Conservation (phyloP, 306 rosid genomes). For the Comarum palustre region DNA sequence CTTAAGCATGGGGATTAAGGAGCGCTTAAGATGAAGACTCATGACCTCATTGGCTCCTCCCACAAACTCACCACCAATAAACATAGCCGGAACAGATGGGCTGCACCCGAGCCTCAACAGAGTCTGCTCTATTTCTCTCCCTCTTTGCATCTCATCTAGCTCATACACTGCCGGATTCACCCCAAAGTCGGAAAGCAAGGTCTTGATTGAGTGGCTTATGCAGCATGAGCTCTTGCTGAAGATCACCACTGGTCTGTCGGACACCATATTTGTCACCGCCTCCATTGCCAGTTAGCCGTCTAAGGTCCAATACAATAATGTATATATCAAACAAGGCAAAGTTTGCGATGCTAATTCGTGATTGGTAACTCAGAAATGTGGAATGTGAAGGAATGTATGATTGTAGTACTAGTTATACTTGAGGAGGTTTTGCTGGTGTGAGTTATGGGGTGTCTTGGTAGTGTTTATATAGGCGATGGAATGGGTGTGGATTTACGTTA, state of each 20-base stretch:
- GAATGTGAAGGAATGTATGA: background rate
- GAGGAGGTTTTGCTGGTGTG: background rate
- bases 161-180: slow-evolving; percentile 82
- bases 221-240: slow-evolving; percentile 91
- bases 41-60: slow-evolving; percentile 91
- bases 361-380: background rate
- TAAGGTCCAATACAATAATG: background rate
- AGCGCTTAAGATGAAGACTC: slow-evolving; percentile 82
- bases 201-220: slow-evolving; percentile 85
- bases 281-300: slow-evolving; percentile 55
- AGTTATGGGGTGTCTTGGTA: slow-evolving; percentile 2
- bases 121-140: slow-evolving; percentile 85
- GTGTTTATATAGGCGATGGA: slow-evolving; percentile 5
- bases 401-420: background rate
- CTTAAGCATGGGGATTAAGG: slow-evolving; percentile 86
- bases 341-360: background rate
- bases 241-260: slow-evolving; percentile 90
- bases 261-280: slow-evolving; percentile 60
- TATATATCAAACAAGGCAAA: slow-evolving; percentile 1
- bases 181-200: slow-evolving; percentile 75
- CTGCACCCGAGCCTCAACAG: slow-evolving; percentile 60
- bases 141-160: slow-evolving; percentile 78
- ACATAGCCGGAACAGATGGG: slow-evolving; percentile 80
- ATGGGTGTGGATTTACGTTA: slow-evolving; percentile 6
- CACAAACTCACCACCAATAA: slow-evolving; percentile 73